phyloP scores from a whole-genome alignment of 495 filamentous ascomycete species.

The Trichoderma gamsii region DNA sequence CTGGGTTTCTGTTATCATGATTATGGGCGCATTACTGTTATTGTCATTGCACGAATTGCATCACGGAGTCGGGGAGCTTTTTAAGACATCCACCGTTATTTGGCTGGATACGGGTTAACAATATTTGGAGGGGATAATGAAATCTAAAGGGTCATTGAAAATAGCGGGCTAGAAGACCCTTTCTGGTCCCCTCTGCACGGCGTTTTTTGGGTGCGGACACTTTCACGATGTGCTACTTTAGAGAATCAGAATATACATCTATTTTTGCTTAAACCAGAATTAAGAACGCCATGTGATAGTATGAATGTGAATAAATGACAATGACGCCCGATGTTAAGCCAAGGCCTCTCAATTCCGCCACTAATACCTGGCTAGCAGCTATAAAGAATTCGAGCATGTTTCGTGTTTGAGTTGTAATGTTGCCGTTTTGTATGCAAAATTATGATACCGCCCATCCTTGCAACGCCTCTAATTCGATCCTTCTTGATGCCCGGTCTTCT shows the following conservation, averaged over 20 bases:
- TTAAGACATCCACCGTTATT: background rate
- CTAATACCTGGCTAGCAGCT: background rate
- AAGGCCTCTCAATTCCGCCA: background rate
- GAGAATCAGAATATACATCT: background rate
- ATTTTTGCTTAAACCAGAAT: background rate
- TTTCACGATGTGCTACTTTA: background rate
- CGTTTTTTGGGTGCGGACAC: background rate
- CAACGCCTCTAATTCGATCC: background rate
- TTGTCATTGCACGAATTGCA: background rate
- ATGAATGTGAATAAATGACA: background rate
- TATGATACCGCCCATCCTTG: background rate
- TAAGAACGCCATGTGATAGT: background rate
- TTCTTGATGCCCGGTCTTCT: background rate
- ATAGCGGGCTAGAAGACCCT: background rate
- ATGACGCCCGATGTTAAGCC: background rate
- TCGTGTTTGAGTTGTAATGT: background rate
- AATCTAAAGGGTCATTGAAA: background rate
- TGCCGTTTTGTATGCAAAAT: background rate
- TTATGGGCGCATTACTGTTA: conserved; percentile 4
- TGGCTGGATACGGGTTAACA: conserved; percentile 10
- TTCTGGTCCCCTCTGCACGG: background rate
- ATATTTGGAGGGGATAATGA: background rate
- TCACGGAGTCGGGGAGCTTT: background rate
- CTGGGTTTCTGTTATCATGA: conserved; percentile 5
- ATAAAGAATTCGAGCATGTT: background rate